A percentile compares a stretch with the other conserved stretches of the same genome.
Evolutionary conservation across 2,329 filamentous ascomycete genomes (phyloP).

Genomic region (Beauveria sp.): DNA sequence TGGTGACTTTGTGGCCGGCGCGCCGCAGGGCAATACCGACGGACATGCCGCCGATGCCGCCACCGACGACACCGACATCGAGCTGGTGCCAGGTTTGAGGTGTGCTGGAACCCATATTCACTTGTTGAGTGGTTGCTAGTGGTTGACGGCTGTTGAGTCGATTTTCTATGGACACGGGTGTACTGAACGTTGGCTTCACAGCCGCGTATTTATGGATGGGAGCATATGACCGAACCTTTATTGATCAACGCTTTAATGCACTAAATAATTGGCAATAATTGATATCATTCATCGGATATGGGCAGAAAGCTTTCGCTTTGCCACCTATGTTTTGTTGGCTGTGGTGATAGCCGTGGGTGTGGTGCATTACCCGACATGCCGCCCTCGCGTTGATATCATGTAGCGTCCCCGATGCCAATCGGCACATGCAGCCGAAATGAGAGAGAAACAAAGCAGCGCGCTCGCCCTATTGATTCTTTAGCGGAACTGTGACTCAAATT

Average conservation of each 20-base stretch:
- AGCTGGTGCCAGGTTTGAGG: constrained; percentile 35
- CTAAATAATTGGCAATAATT: not conserved
- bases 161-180: not conserved
- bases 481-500: no score
- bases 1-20: constrained; percentile 42
- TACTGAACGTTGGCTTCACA: not conserved
- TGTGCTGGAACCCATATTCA: constrained; percentile 20
- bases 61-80: constrained; percentile 36
- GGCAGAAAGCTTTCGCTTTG: not conserved
- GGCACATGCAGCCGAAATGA: not conserved
- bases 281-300: not conserved
- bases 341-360: not conserved
- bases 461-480: no score
- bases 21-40: constrained; percentile 39
- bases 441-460: no score
- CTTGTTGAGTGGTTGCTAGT: not conserved
- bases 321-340: not conserved
- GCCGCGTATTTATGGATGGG: not conserved
- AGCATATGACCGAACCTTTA: not conserved
- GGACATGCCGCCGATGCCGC: constrained; percentile 41
- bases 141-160: not conserved
- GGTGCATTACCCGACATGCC: constrained; percentile 9
- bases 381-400: not conserved
- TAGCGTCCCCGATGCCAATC: not conserved
- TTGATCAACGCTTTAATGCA: not conserved